Percentiles rank a stretch among this genome's conserved stretches.
Evolutionary conservation across 176 grass and related monocot species (phyloP).

Genomic region (Carex parvula): DNA sequence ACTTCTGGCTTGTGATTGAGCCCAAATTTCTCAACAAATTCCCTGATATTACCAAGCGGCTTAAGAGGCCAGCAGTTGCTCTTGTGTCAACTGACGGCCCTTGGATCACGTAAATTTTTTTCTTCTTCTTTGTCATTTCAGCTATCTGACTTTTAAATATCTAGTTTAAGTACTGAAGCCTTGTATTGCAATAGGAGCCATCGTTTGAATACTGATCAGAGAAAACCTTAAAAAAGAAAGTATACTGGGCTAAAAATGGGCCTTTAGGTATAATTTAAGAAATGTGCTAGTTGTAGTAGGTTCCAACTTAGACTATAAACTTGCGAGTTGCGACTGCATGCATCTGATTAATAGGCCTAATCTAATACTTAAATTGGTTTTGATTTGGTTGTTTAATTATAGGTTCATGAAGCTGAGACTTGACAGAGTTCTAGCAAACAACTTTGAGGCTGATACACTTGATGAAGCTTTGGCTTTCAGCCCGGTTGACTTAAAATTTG

Average conservation of each 20-base stretch:
- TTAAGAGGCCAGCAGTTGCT: constrained; percentile 73
- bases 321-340: background rate
- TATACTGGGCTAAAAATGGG: background rate
- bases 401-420: constrained; percentile 96
- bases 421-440: constrained; percentile 63
- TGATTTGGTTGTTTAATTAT: constrained; percentile 7
- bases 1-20: constrained; percentile 93
- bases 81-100: constrained; percentile 76
- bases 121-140: background rate
- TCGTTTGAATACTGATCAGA: background rate
- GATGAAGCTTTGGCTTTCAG: constrained; percentile 71
- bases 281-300: background rate
- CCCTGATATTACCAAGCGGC: constrained; percentile 62
- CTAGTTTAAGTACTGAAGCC: background rate
- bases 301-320: background rate
- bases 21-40: constrained; percentile 88
- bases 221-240: background rate
- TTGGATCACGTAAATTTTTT: constrained; percentile 78
- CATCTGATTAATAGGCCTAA: background rate
- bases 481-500: constrained; percentile 67
- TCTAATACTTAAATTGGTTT: background rate
- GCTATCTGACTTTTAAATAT: background rate
- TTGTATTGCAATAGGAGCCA: background rate
- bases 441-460: constrained; percentile 60
- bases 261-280: background rate